Evolutionary conservation across 2,329 filamentous ascomycete species (phyloP), one percentile per base, ranked within the genome.

Genomic region (Dothistroma septosporum): DNA sequence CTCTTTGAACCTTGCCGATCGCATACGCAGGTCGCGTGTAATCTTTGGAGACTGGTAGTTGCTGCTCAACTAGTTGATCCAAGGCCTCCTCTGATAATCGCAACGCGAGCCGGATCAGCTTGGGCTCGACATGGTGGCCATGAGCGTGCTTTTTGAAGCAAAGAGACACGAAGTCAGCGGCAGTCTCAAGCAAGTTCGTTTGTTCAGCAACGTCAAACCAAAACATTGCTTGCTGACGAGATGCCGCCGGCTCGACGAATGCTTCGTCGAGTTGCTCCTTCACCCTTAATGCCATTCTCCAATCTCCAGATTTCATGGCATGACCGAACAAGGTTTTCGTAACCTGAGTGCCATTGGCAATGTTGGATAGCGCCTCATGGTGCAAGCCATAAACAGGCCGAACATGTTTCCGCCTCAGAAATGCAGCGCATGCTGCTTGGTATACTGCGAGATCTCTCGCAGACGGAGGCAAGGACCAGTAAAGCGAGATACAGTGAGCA

Each of bases 301-400:
- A 68, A 19, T 57, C 46, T 11, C 58, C 24, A n/a, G 60, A 33
- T 12, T 59, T 46, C 14, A 69, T 22, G 10, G 66, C 64, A 48
- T 64, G 61, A 12, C 35, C 47, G 59, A 69, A 67, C 24, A 69
- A 61, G 16, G 56, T 54, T 19, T 59, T 62, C 14, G 68, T 66
- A 10, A 71, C 58, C 31, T 67, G 64, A 53, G 63, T 55, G 28
- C 63, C 68, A 37, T 70, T 70, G 9, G 58, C 35, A 10, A 70
- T 62, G 57, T 63, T 66, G 16, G 48, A 41, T n/a, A 73, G 52
- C 14, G 70, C 71, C 49, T 72, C 70, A n/a, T 37, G 49, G 46
- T 72, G 70, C 33, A 69, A 52, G 10, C 57, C 60, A 14, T 59
- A 31, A n/a, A 65, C 65, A 14, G 62, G 55, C 6, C 55, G 59